These are phyloP conservation scores for Caryopteris hybrid DNA, from an alignment of 305 asterid genomes.

Conservation along the genomic window DNA sequence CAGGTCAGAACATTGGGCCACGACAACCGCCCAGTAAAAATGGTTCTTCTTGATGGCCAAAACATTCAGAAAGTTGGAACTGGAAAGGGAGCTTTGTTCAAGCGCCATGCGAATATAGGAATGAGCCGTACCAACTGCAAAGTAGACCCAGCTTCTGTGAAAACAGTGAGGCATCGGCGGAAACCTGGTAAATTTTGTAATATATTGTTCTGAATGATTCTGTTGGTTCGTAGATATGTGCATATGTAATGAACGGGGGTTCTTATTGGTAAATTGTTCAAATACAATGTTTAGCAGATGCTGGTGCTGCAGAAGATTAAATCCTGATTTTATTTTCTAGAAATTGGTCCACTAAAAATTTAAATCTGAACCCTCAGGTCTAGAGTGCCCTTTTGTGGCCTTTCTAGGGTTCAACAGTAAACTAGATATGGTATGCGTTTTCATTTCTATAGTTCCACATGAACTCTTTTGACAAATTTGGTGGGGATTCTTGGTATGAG, in stretches of 20 bases:
- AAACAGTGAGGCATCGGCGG: slow-evolving; percentile 58
- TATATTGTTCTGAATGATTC: neutral
- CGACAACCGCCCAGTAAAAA: slow-evolving; percentile 59
- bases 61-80: slow-evolving; percentile 60
- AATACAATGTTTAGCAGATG: neutral
- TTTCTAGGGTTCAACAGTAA: neutral
- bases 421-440: too few species aligned
- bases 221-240: neutral
- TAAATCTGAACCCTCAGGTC: neutral
- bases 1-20: slow-evolving; percentile 52
- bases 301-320: neutral
- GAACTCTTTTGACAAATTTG: neutral
- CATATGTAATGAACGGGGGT: neutral
- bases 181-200: slow-evolving; percentile 50
- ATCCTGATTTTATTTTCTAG: neutral
- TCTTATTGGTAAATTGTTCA: neutral
- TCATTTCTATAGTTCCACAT: neutral
- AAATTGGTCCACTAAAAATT: neutral
- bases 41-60: slow-evolving; percentile 73
- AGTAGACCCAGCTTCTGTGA: slow-evolving; percentile 49
- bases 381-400: neutral
- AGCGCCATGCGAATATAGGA: slow-evolving; percentile 60
- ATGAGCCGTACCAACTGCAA: slow-evolving; percentile 53
- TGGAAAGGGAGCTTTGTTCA: slow-evolving; percentile 70
- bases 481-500: neutral